Base-by-base conservation (phyloP, 1,284 basidiomycete genomes). In the Cryptococcus sp. region DNA sequence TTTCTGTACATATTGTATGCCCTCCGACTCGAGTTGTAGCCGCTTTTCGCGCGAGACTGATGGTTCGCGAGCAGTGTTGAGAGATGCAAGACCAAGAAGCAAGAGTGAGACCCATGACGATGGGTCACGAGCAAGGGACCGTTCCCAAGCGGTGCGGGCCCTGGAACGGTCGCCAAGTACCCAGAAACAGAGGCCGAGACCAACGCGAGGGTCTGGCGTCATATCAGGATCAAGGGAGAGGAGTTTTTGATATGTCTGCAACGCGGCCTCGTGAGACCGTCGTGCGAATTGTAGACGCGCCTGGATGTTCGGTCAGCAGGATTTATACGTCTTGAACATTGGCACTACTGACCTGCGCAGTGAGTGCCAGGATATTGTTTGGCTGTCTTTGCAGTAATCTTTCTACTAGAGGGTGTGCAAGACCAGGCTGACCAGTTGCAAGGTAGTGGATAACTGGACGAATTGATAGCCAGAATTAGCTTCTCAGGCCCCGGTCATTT, bases 121-220 rank as follows among this genome's bases (percentile, higher is more conserved):
- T 1, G 90, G 88, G 67, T 94, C 87, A 87, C 93, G 67, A 16
- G 44, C 27, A 38, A 72, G 56, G 50, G 65, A 58, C 13, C 93
- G 83, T 68, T 91, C 84, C 93, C 94, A 97, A 0, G 93, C 93
- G 31, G 84, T 84, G 62, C 86, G 86, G 0, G 93, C 93, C 65
- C 87, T 87, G 3, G 82, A 81, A 59, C 87, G 87, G 68, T 93
- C 86, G 55, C 89, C 89, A 77, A 95, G 82, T 11, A 88, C 85
- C 89, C 90, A 96, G 19, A 92, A 82, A 76, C 93, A 95, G 8
- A 96, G 80, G 10, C 94, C 94, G 41, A 97, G 91, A 17, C 93
- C 93, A 64, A 96, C 89, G 16, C 93, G 84, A 31, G 93, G 93
- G 75, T 97, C 93, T 0, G 93, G 94, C 22, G 83, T 80, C 77